These are phyloP conservation scores for Geotrichum carabidarum DNA, from an alignment of 1,139 yeast genomes.

Conservation along the genomic window DNA sequence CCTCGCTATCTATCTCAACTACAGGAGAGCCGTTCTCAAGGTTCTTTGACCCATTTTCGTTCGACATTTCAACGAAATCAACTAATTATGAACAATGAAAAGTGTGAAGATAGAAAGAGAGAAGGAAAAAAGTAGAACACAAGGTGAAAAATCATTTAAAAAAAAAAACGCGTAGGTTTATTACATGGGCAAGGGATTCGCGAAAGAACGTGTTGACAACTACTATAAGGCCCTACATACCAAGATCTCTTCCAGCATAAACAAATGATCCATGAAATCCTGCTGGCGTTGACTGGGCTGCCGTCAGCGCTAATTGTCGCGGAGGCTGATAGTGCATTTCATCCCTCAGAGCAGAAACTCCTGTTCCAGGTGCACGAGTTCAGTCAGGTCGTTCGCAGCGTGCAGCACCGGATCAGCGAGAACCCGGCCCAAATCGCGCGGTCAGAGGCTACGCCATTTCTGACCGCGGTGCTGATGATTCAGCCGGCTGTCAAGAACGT, in stretches of 20 bases:
- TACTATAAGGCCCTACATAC: not conserved
- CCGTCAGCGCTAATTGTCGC: slow-evolving; percentile 24
- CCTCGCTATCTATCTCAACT: not conserved
- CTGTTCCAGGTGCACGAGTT: slow-evolving; percentile 20
- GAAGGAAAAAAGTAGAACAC: slow-evolving; percentile 1
- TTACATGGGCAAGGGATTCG: slow-evolving; percentile 1
- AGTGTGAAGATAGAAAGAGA: not conserved
- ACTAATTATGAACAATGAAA: slow-evolving; percentile 1
- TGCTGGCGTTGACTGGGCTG: slow-evolving; percentile 27
- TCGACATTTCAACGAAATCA: not conserved
- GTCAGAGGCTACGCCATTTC: not conserved
- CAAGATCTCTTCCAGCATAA: not conserved
- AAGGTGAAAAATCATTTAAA: not conserved
- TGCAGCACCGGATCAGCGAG: not conserved
- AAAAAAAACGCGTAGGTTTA: not conserved
- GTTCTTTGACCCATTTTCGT: slow-evolving; percentile 6
- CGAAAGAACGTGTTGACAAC: not conserved
- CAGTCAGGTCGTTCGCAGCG: slow-evolving; percentile 2
- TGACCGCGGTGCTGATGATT: slow-evolving; percentile 4
- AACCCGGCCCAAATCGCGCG: slow-evolving; percentile 5
- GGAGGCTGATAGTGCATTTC: slow-evolving; percentile 14
- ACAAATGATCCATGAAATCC: slow-evolving; percentile 21
- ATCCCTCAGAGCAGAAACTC: slow-evolving; percentile 18
- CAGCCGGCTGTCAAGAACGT: slow-evolving; percentile 11
- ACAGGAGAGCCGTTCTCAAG: not conserved